Base-by-base conservation (phyloP, 148 eudicot genomes). In the Euryodendron excelsum region DNA sequence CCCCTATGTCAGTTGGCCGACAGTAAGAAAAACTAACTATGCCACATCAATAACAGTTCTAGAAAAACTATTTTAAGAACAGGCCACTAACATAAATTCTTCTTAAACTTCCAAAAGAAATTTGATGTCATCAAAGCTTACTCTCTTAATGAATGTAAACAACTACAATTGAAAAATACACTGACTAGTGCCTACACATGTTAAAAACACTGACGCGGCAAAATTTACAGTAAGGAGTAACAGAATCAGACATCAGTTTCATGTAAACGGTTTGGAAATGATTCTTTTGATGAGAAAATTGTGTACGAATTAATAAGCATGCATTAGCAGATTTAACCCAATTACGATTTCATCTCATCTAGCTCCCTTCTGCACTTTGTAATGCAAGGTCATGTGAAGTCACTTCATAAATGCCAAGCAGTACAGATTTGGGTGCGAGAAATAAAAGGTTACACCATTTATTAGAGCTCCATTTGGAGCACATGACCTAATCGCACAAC, bases 391-490 rank as follows among this genome's bases (percentile, higher is more conserved):
- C n/a, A 28, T 70, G 27, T n/a, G n/a, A n/a, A n/a, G n/a, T n/a
- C n/a, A n/a, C 4, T 37, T 50, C 17, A 23, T 39, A 28, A 10
- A 12, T 31, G 27, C 0, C 56, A 27, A 41, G 6, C 1, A n/a
- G 3, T 18, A 21, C 18, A 47, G 15, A 10, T 21, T 28, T 28
- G 58, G 33, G 5, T 50, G 25, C 20, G 74, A 50, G 41, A 71
- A 71, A 71, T 50, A 71, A 71, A 69, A 71, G 74, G 33, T 30
- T 50, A 50, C 14, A 13, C 39, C 60, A 50, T 8, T 47, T 23
- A 17, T 37, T 31, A 53, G 56, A 48, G 25, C 74, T 44, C 74
- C 30, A 52, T 25, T 72, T 53, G 27, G 44, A 28, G 14, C 6
- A 25, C 72, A 23, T 47, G n/a, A 48, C 58, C 31, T 13, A 71